Base-by-base conservation (phyloP, 768 basidiomycete genomes). In the Leccinellum albellum region DNA sequence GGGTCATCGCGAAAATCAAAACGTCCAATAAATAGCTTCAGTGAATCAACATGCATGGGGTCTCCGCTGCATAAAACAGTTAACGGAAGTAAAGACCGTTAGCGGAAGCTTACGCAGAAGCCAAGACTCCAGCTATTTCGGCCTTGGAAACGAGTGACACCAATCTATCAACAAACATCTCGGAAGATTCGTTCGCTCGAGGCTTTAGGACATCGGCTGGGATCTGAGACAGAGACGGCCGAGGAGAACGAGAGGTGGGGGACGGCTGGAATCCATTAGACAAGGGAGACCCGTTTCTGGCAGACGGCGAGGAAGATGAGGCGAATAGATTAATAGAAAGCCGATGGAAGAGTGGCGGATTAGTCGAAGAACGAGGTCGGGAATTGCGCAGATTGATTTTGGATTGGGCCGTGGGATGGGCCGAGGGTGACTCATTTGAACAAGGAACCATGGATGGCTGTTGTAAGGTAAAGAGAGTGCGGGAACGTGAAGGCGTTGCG, bases 1-100 rank as follows among this genome's bases (percentile, higher is more conserved):
- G 97, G 89, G 64, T 93, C 86, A 47, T 81, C 77, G 17, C 72
- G 70, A 66, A 98, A 97, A 61, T 87, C 80, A 69, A 98, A 98
- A 44, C 79, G 80, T 47, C 76, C 75, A 58, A 98, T 81, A 69
- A 92, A 95, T 13, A 79, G 66, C 55, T 79, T 78, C 50, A 98
- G 79, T 3, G 94, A 88, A 54, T 79, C 74, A 4, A 76, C 69
- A 69, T 95, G 82, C 54, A 94, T 88, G 5, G 75, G 66, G 56
- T 94, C 91, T 40, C 82, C 77, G 64, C 95, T 97, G 60, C 29
- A 44, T 15, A 58, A 40, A 32, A 48, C 24, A 50, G 53, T 66
- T 31, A 58, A 60, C 57, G 28, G 12, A 20, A 57, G 53, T 37
- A 47, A 44, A 52, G 33, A 35, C n/a, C 48, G 47, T 14, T 35